Conservation (phyloP, 352 stramenopile species). For the Pythium apleroticum region DNA sequence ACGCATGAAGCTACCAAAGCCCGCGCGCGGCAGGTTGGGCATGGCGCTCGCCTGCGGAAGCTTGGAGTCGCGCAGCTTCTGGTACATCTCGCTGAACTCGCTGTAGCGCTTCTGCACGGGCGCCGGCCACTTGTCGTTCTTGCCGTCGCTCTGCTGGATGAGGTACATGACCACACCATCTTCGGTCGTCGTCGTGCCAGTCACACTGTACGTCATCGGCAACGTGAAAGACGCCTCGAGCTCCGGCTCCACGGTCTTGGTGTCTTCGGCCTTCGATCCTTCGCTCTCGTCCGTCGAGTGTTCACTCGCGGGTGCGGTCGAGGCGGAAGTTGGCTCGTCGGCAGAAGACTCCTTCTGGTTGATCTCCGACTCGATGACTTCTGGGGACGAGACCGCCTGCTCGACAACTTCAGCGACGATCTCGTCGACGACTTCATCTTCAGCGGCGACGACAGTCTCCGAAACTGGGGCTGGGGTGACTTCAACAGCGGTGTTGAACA, state of each 20-base stretch:
- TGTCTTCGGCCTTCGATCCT: conserved; percentile 12
- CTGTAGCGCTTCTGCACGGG: conserved; percentile 47
- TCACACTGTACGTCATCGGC: conserved; percentile 34
- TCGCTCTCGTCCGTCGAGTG: conserved; percentile 2
- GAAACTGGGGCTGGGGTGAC: background rate
- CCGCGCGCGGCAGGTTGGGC: conserved; percentile 36
- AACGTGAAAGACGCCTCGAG: conserved; percentile 4
- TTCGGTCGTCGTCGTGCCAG: conserved; percentile 40
- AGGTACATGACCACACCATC: conserved; percentile 58
- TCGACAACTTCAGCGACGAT: conserved; percentile 9
- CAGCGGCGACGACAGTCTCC: background rate
- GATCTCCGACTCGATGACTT: background rate
- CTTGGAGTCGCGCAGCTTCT: conserved; percentile 37
- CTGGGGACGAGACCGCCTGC: conserved; percentile 9
- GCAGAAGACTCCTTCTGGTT: background rate
- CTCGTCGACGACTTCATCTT: conserved; percentile 11
- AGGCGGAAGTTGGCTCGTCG: background rate
- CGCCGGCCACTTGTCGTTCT: conserved; percentile 31
- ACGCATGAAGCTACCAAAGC: conserved; percentile 47
- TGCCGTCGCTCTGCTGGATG: conserved; percentile 38
- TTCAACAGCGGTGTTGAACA: background rate
- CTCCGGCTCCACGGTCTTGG: conserved; percentile 16
- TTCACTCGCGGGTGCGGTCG: background rate
- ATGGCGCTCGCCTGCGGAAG: conserved; percentile 33
- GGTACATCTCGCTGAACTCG: conserved; percentile 54